phyloP scores from a whole-genome alignment of 2,329 filamentous ascomycete species.

The Huntiella moniliformis region DNA sequence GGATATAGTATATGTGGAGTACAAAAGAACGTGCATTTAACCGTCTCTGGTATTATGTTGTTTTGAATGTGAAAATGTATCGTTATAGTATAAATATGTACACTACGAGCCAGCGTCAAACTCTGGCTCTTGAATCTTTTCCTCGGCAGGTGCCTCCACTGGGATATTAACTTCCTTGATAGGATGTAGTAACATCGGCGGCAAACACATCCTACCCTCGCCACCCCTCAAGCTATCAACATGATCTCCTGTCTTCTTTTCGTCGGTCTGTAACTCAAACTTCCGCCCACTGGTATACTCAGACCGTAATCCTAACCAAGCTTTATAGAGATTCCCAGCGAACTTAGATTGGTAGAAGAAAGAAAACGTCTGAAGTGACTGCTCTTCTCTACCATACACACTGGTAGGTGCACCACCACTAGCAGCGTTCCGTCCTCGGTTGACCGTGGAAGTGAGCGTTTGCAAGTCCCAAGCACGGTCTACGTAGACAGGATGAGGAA shows the following conservation, averaged over 20 bases:
- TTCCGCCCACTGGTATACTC: conserved; percentile 63
- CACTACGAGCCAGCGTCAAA: conserved; percentile 22
- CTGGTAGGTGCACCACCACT: conserved; percentile 54
- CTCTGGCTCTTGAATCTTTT: conserved; percentile 18
- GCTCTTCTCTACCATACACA: conserved; percentile 68
- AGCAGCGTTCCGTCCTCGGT: conserved; percentile 57
- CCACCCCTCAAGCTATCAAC: conserved; percentile 41
- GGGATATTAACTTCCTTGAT: conserved; percentile 57
- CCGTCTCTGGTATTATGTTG: too few species aligned
- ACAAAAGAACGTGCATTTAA: too few species aligned
- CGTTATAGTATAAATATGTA: too few species aligned
- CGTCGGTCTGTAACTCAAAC: conserved; percentile 44
- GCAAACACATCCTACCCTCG: conserved; percentile 77
- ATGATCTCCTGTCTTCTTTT: conserved; percentile 28
- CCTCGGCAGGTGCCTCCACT: conserved; percentile 35
- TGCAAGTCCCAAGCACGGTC: conserved; percentile 71
- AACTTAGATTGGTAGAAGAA: conserved; percentile 90
- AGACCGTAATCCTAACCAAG: conserved; percentile 71
- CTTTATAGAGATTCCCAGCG: conserved; percentile 58
- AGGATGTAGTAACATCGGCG: conserved; percentile 76
- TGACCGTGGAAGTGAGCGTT: conserved; percentile 63
- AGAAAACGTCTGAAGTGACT: conserved; percentile 69
- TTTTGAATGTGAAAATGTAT: too few species aligned
- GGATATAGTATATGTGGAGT: too few species aligned
- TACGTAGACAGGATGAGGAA: conserved; percentile 72